phyloP scores from a whole-genome alignment of 2,329 filamentous ascomycete genomes.

The Ceratocystiopsis sp. region DNA sequence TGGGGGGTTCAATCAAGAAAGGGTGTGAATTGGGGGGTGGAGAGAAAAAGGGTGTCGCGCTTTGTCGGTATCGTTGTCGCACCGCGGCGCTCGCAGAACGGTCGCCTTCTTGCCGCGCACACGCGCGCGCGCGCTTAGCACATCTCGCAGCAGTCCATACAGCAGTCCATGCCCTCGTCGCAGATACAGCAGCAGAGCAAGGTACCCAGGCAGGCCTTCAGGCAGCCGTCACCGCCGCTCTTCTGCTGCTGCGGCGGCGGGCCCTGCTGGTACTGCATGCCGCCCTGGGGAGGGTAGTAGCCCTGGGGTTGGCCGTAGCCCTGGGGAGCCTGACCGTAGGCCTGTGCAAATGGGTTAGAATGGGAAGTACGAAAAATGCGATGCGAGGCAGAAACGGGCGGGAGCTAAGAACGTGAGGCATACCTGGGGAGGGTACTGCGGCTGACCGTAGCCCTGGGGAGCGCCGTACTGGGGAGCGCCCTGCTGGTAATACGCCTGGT shows the following conservation, averaged over 20 bases:
- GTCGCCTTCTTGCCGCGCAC: too few relatives aligned
- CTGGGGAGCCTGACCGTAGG: not conserved
- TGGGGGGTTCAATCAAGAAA: too few relatives aligned
- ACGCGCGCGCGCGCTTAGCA: constrained; percentile 13
- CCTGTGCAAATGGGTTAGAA: not conserved
- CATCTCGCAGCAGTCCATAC: constrained; percentile 27
- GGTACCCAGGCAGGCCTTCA: constrained; percentile 20
- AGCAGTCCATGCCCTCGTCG: constrained; percentile 33
- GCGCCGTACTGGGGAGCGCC: constrained; percentile 14
- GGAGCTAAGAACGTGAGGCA: constrained; percentile 9
- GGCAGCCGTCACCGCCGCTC: constrained; percentile 22
- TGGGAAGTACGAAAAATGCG: too few relatives aligned
- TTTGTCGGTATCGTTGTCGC: too few relatives aligned
- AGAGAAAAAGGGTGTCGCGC: too few relatives aligned
- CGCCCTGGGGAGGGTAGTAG: constrained; percentile 24
- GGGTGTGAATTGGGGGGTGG: too few relatives aligned
- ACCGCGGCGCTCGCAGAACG: too few relatives aligned
- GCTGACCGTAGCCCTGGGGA: constrained; percentile 16
- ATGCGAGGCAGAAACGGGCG: too few relatives aligned
- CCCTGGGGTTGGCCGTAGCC: constrained; percentile 12
- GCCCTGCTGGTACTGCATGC: constrained; percentile 29
- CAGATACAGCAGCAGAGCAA: constrained; percentile 34
- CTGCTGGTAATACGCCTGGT: constrained; percentile 20
- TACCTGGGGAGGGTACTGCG: constrained; percentile 27
- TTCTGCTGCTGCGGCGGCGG: constrained; percentile 18